Percentiles rank a stretch among this genome's conserved stretches.
Evolutionary conservation across 2,329 filamentous ascomycete species (phyloP).

Genomic region (Fusarium sp.): DNA sequence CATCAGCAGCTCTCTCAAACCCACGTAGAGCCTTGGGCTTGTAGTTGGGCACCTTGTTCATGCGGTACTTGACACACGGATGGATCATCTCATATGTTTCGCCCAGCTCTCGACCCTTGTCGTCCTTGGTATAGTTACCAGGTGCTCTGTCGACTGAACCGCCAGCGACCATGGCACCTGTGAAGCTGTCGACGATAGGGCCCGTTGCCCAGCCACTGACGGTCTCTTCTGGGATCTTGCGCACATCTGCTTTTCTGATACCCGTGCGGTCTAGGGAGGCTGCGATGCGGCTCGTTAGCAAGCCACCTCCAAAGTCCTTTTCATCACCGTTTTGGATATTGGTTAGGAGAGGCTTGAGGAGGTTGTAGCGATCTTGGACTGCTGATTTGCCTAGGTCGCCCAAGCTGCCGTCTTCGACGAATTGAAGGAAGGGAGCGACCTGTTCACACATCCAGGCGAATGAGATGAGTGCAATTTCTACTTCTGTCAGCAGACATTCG

Average conservation of each 20-base stretch:
- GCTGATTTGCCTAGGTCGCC: conserved; percentile 28
- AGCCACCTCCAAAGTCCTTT: conserved; percentile 32
- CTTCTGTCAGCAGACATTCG: conserved; percentile 1
- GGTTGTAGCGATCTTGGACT: conserved; percentile 38
- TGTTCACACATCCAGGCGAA: conserved; percentile 48
- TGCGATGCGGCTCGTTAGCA: conserved; percentile 25
- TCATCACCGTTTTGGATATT: conserved; percentile 32
- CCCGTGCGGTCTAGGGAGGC: conserved; percentile 27
- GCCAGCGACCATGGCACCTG: conserved; percentile 31
- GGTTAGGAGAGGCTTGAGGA: conserved; percentile 40
- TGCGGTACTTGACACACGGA: conserved; percentile 42
- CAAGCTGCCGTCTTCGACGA: conserved; percentile 25
- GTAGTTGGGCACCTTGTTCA: conserved; percentile 36
- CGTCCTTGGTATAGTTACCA: conserved; percentile 34
- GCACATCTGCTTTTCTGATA: conserved; percentile 30
- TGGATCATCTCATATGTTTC: conserved; percentile 42
- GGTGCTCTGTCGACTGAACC: conserved; percentile 33
- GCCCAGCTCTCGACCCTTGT: conserved; percentile 22
- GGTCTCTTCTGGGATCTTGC: conserved; percentile 30
- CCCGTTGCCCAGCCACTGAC: conserved; percentile 44
- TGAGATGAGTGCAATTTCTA: conserved; percentile 46
- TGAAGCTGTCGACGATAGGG: conserved; percentile 46
- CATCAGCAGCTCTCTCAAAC: conserved; percentile 23
- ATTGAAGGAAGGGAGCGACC: conserved; percentile 36
- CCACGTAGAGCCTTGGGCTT: conserved; percentile 37